Conservation (phyloP, 352 stramenopile genomes). For the Globisporangium recalcitrans region DNA sequence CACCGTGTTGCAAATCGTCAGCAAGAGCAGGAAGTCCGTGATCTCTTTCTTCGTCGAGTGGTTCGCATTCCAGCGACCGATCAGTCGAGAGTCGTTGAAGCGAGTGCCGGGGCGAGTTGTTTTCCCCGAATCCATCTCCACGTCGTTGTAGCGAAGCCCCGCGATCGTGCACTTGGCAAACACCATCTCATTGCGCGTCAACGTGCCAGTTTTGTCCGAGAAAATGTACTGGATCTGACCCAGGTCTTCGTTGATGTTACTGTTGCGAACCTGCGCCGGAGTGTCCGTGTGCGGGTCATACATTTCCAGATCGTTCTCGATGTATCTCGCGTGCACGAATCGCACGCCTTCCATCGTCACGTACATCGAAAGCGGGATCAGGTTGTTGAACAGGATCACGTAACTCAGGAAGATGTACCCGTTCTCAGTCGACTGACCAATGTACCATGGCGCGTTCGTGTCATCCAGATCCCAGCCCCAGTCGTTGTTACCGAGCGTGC, state of each 20-base stretch:
- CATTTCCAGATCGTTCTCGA: conserved; percentile 81
- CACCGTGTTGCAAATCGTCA: conserved; percentile 87
- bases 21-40: conserved; percentile 75
- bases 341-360: conserved; percentile 88
- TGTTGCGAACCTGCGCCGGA: conserved; percentile 74
- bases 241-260: conserved; percentile 87
- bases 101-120: conserved; percentile 50
- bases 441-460: conserved; percentile 62
- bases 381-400: conserved; percentile 90
- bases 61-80: conserved; percentile 68
- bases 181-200: conserved; percentile 88
- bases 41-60: conserved; percentile 85
- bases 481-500: conserved; percentile 80
- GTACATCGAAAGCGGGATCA: conserved; percentile 95
- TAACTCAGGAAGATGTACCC: conserved; percentile 89
- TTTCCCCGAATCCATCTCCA: conserved; percentile 50
- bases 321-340: conserved; percentile 82
- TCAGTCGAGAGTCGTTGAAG: conserved; percentile 74
- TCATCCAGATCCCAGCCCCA: conserved; percentile 67
- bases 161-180: conserved; percentile 91
- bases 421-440: conserved; percentile 44
- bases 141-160: conserved; percentile 88
- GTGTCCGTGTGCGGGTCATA: conserved; percentile 75
- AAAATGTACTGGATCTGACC: conserved; percentile 90
- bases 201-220: conserved; percentile 84